Evolutionary conservation across 2,329 filamentous ascomycete species (phyloP).

Genomic region (Neospermospora avenae): DNA sequence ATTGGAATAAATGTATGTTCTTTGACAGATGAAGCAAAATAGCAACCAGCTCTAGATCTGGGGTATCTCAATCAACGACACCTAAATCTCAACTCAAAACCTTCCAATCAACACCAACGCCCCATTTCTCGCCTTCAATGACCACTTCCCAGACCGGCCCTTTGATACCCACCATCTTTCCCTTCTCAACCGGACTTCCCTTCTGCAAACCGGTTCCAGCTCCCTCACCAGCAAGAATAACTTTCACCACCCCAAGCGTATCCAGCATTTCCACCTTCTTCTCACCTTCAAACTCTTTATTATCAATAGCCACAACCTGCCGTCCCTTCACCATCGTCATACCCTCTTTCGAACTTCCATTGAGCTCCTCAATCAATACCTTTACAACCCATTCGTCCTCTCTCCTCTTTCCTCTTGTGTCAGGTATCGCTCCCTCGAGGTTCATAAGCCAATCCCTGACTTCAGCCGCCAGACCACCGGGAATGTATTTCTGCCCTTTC

Average conservation of each 20-base stretch:
- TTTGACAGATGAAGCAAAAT: not conserved
- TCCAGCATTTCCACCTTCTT: conserved; percentile 16
- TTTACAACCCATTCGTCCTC: conserved; percentile 30
- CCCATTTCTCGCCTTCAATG: conserved; percentile 33
- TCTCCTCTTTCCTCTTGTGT: conserved; percentile 9
- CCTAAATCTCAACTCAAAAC: conserved; percentile 22
- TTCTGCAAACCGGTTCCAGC: conserved; percentile 27
- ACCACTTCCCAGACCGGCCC: conserved; percentile 35
- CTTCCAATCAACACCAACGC: conserved; percentile 37
- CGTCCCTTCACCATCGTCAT: conserved; percentile 33
- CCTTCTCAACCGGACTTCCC: conserved; percentile 25
- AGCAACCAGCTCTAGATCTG: not conserved
- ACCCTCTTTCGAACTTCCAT: conserved; percentile 22
- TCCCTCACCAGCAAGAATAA: conserved; percentile 35
- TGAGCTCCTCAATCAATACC: conserved; percentile 32
- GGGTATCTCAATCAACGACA: not conserved
- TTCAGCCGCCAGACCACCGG: conserved; percentile 46
- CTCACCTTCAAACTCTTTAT: not conserved
- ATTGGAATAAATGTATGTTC: not conserved
- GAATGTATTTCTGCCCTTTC: conserved; percentile 46
- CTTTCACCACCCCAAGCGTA: conserved; percentile 19
- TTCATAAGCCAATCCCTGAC: conserved; percentile 50
- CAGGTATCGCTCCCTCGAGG: conserved; percentile 27
- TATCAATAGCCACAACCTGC: conserved; percentile 14
- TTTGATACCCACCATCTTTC: conserved; percentile 32